Evolutionary conservation across 129 eudicot species (phyloP).

Genomic region (Ambrosia artemisiifolia): DNA sequence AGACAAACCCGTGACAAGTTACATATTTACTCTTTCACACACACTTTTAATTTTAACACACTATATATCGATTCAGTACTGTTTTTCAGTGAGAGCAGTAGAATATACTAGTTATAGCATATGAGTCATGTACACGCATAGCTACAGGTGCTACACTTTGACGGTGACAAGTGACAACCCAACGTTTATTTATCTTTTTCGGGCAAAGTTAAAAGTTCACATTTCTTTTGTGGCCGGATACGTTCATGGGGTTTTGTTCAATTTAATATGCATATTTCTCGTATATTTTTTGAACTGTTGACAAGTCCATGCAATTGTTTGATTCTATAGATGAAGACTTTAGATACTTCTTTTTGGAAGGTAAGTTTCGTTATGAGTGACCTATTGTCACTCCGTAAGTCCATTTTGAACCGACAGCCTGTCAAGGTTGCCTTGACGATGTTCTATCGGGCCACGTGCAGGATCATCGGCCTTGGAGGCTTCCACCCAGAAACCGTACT

Average conservation of each 20-base stretch:
- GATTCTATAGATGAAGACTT: background rate
- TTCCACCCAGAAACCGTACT: too few species aligned
- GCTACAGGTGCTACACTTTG: conserved; percentile 9
- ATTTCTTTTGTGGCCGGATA: conserved; percentile 16
- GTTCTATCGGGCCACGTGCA: too few species aligned
- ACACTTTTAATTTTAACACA: conserved; percentile 15
- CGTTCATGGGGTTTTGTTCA: background rate
- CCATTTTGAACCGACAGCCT: too few species aligned
- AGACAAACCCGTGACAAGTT: conserved; percentile 92
- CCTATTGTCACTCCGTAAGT: too few species aligned
- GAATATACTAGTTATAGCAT: conserved; percentile 28
- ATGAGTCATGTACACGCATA: conserved; percentile 9
- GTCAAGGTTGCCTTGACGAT: too few species aligned
- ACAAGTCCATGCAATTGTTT: background rate
- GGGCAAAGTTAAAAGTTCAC: conserved; percentile 9
- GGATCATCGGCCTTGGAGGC: too few species aligned
- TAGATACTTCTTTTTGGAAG: too few species aligned
- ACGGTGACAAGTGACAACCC: conserved; percentile 8
- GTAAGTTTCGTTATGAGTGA: too few species aligned
- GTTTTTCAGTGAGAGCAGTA: conserved; percentile 15
- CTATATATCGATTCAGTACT: background rate
- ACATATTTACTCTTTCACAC: background rate
- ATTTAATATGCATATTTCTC: background rate
- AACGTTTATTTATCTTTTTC: conserved; percentile 23
- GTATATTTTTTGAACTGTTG: background rate